Evolutionary conservation across 345 rosid genomes (phyloP).

Genomic region (Litchi chinensis): DNA sequence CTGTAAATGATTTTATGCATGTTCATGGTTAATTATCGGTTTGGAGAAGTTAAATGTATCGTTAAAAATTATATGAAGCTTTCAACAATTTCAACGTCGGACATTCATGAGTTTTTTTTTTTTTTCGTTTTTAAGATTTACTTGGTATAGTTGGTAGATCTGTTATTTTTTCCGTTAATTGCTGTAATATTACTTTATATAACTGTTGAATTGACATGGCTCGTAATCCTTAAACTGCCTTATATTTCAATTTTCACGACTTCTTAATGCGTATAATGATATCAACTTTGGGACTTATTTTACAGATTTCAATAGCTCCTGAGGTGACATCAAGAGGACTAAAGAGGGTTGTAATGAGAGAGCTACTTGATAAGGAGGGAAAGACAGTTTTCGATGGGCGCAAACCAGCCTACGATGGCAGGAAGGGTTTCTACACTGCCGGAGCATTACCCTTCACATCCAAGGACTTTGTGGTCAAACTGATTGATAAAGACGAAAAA

Average conservation of each 20-base stretch:
- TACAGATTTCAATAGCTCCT: conserved; percentile 53
- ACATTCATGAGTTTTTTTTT: no score
- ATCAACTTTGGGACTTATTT: background rate
- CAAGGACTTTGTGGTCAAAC: conserved; percentile 49
- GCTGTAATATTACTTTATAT: background rate
- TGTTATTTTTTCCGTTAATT: no score
- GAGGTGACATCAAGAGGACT: conserved; percentile 52
- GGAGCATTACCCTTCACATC: conserved; percentile 52
- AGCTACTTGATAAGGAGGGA: conserved; percentile 40
- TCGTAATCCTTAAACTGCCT: background rate
- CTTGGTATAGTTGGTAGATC: no score
- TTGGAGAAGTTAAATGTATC: no score
- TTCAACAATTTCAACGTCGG: no score
- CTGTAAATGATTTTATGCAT: no score
- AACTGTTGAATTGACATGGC: background rate
- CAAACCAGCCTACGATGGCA: conserved; percentile 64
- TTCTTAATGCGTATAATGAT: background rate
- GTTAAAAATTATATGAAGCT: no score
- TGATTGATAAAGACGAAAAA: conserved; percentile 50
- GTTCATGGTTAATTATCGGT: background rate
- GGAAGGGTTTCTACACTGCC: conserved; percentile 59
- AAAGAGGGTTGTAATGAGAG: conserved; percentile 52
- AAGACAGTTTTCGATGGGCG: conserved; percentile 48
- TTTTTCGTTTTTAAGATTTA: no score
- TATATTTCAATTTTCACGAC: no score